A percentile compares a stretch with the other conserved stretches of the same genome.
Conservation (phyloP, 2,329 filamentous ascomycete species). For the Ophiostoma sp. region DNA sequence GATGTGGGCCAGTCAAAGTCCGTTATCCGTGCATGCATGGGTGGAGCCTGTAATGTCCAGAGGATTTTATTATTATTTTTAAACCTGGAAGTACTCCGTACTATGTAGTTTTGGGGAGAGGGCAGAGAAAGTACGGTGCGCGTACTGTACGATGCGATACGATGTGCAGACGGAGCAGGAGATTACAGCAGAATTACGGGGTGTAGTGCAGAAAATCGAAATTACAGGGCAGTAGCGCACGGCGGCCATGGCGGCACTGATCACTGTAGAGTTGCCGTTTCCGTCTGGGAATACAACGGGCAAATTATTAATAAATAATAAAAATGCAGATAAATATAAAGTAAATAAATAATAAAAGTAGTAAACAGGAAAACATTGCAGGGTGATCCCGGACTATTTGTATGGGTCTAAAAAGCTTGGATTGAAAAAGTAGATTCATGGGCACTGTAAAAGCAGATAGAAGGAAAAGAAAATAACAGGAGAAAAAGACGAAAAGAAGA, state of each 20-base stretch:
- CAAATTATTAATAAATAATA: neutral
- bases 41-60: conserved; percentile 10
- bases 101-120: neutral
- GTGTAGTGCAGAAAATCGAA: neutral
- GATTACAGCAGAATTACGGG: neutral
- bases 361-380: neutral
- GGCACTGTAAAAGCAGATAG: neutral
- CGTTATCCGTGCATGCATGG: conserved; percentile 24
- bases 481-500: neutral
- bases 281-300: neutral
- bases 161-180: neutral
- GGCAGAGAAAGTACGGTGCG: neutral
- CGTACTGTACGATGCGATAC: neutral
- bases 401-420: conserved; percentile 15
- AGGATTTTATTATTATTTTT: too few species aligned
- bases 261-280: neutral
- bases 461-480: too few species aligned
- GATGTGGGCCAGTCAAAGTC: conserved; percentile 21
- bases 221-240: conserved; percentile 3
- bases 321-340: neutral
- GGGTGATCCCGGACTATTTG: neutral
- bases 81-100: neutral
- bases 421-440: conserved; percentile 1
- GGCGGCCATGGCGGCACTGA: neutral
- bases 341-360: neutral